These are phyloP conservation scores for Saccharomycopsis hybrid DNA, from an alignment of 1,139 yeast genomes.

Conservation along the genomic window DNA sequence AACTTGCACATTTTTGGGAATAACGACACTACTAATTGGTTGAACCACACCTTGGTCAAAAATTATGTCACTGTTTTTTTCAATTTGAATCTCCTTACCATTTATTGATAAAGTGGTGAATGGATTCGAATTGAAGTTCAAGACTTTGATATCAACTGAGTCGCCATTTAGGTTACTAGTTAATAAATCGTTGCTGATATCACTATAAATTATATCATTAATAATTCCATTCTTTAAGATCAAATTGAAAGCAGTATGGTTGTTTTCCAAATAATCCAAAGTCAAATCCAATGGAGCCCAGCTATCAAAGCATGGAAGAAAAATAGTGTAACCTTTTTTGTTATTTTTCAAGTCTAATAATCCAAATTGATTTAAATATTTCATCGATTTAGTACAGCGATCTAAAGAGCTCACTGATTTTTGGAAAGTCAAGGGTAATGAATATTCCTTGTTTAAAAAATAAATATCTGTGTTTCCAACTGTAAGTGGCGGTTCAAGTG, in stretches of 20 bases:
- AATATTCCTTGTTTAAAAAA: constrained; percentile 50
- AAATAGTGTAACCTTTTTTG: constrained; percentile 60
- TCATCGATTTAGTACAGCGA: constrained; percentile 46
- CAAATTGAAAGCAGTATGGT: constrained; percentile 43
- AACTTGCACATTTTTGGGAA: constrained; percentile 55
- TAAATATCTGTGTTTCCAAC: constrained; percentile 60
- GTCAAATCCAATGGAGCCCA: constrained; percentile 68
- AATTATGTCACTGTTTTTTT: constrained; percentile 56
- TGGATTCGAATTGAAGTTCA: constrained; percentile 10
- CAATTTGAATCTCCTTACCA: constrained; percentile 25
- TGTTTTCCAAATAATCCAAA: constrained; percentile 48
- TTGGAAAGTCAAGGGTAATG: constrained; percentile 47
- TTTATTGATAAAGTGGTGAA: constrained; percentile 26
- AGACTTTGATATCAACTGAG: constrained; percentile 22
- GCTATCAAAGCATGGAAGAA: constrained; percentile 72
- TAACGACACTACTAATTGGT: constrained; percentile 47
- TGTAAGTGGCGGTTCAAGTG: constrained; percentile 20
- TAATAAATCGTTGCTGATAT: constrained; percentile 33
- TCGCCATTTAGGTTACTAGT: constrained; percentile 35
- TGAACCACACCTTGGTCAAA: constrained; percentile 86
- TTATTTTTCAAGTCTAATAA: constrained; percentile 40
- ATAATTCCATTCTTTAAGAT: constrained; percentile 56
- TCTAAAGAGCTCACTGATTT: constrained; percentile 49
- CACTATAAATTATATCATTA: constrained; percentile 62
- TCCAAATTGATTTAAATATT: constrained; percentile 43